Conservation (phyloP, 108 stramenopile species). For the Pseudonitzschia multiseries region DNA sequence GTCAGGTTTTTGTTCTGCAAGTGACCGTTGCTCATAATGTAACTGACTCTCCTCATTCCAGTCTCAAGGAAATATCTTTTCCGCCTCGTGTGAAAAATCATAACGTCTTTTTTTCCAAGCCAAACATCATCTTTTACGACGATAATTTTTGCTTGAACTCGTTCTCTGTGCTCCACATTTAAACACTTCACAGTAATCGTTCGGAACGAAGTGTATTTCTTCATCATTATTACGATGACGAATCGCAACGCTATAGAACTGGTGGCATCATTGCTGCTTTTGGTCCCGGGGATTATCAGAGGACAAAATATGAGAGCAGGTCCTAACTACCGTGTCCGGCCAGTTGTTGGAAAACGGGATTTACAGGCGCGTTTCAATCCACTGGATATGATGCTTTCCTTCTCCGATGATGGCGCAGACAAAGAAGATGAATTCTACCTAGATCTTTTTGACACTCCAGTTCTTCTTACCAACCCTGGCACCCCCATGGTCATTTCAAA, state of each 20-base stretch:
- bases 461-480: slow-evolving; percentile 23
- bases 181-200: too few relatives aligned
- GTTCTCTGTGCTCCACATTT: not conserved
- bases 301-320: not conserved
- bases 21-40: not conserved
- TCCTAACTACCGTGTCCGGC: not conserved
- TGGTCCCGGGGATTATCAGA: not conserved
- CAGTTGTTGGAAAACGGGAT: slow-evolving; percentile 2
- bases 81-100: not conserved
- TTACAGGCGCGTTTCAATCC: slow-evolving; percentile 11
- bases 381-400: slow-evolving; percentile 30
- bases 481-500: slow-evolving; percentile 23
- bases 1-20: not conserved
- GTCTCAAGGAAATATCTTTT: not conserved
- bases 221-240: not conserved
- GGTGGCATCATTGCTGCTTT: not conserved
- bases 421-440: slow-evolving; percentile 39
- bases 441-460: slow-evolving; percentile 43
- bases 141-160: too few relatives aligned
- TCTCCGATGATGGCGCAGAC: slow-evolving; percentile 43
- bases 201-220: not conserved
- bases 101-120: not conserved
- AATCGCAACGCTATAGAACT: not conserved
- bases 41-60: not conserved
- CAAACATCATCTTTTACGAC: not conserved